Conservation (phyloP, 139 green algal species). For the Chloropicon primus region DNA sequence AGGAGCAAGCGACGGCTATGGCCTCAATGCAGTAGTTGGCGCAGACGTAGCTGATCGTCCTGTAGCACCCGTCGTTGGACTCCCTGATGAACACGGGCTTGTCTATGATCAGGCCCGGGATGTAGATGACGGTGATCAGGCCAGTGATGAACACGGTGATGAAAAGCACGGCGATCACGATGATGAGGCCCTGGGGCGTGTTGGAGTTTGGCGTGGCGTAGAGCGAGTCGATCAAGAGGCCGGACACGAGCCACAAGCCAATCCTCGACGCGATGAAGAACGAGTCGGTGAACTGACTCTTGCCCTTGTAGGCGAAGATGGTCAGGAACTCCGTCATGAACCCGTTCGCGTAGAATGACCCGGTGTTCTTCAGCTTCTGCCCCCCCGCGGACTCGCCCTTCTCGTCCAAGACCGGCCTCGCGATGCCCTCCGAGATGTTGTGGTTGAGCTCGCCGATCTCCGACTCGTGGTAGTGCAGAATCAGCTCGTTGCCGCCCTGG, state of each 20-base stretch:
- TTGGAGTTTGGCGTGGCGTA: background rate
- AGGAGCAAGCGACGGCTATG: background rate
- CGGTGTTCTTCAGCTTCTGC: background rate
- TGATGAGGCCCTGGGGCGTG: slow-evolving; percentile 23
- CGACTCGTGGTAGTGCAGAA: background rate
- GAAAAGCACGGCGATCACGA: slow-evolving; percentile 63
- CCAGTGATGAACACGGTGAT: slow-evolving; percentile 54
- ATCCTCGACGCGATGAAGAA: background rate
- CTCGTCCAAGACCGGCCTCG: background rate
- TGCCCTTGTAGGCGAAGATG: background rate
- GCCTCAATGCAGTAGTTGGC: slow-evolving; percentile 23
- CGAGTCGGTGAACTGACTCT: background rate
- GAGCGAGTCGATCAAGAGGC: background rate
- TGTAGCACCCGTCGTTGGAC: slow-evolving; percentile 63
- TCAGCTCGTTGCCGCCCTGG: background rate
- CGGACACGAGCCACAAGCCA: background rate
- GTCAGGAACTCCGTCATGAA: background rate
- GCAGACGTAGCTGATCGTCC: slow-evolving; percentile 56
- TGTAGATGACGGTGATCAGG: slow-evolving; percentile 26
- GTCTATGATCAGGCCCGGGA: slow-evolving; percentile 57
- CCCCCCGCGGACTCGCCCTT: no score
- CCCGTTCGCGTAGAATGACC: background rate
- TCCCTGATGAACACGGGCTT: slow-evolving; percentile 56
- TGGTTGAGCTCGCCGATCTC: background rate
- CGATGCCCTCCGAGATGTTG: background rate